A percentile compares a stretch with the other conserved stretches of the same genome.
phyloP scores from a whole-genome alignment of 2,329 filamentous ascomycete species.

The Corinectria fuckeliana region DNA sequence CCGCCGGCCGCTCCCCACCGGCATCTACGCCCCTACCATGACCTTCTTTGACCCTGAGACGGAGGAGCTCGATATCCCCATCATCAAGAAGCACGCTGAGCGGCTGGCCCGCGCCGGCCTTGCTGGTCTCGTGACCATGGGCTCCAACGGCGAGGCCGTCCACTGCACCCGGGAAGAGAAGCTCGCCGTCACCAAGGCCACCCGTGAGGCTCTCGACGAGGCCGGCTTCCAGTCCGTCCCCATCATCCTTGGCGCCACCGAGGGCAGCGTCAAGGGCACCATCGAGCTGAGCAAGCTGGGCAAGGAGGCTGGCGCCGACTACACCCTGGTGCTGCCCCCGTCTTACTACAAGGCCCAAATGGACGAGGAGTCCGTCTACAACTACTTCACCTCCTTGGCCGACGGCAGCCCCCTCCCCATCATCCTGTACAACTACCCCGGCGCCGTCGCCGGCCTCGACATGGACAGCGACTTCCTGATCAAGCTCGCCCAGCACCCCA shows the following conservation, averaged over 20 bases:
- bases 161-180: constrained; percentile 84
- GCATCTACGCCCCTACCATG: constrained; percentile 89
- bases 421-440: constrained; percentile 90
- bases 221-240: constrained; percentile 79
- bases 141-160: constrained; percentile 88
- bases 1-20: constrained; percentile 71
- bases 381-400: constrained; percentile 78
- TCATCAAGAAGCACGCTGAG: constrained; percentile 80
- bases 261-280: constrained; percentile 83
- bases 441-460: constrained; percentile 84
- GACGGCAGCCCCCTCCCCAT: constrained; percentile 78
- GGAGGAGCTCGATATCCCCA: constrained; percentile 82
- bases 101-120: constrained; percentile 80
- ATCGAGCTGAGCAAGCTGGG: constrained; percentile 74
- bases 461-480: constrained; percentile 90
- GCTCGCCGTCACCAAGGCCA: constrained; percentile 74
- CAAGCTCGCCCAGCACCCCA: constrained; percentile 77
- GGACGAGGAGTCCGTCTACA: constrained; percentile 74
- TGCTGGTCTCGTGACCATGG: constrained; percentile 84
- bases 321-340: constrained; percentile 79
- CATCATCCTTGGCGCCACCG: constrained; percentile 82
- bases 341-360: constrained; percentile 83
- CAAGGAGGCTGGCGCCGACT: constrained; percentile 75
- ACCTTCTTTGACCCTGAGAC: constrained; percentile 87
- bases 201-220: constrained; percentile 80